Evolutionary conservation across 164 flowering plant genomes (phyloP).

Genomic region (Piper longum): DNA sequence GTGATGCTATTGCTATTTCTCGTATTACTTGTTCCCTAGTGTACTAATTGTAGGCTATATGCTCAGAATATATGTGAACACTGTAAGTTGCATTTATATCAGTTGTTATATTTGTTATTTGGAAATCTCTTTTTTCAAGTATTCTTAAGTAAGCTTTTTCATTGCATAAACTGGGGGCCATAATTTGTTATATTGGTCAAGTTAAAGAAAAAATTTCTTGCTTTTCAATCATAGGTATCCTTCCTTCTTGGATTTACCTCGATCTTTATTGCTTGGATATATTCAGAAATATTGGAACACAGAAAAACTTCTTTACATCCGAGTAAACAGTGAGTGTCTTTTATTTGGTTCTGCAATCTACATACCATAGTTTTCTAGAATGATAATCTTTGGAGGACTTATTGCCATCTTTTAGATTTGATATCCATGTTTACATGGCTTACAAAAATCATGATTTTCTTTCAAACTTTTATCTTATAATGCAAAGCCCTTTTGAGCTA

Average conservation of each 20-base stretch:
- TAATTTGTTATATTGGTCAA: constrained; percentile 11
- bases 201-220: not conserved
- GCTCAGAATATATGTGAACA: not conserved
- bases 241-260: constrained; percentile 79
- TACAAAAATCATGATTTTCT: constrained; percentile 14
- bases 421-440: not conserved
- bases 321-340: not conserved
- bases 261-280: constrained; percentile 71
- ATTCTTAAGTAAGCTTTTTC: not conserved
- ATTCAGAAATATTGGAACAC: constrained; percentile 67
- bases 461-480: constrained; percentile 4
- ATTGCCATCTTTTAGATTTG: constrained; percentile 1
- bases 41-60: not conserved
- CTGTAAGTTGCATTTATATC: not conserved
- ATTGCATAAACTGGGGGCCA: not conserved
- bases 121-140: not conserved
- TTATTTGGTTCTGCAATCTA: not conserved
- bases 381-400: not conserved
- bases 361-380: not conserved
- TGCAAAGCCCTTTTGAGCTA: not conserved
- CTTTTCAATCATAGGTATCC: constrained; percentile 42
- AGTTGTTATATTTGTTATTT: not conserved
- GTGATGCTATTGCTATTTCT: too few species aligned
- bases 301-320: constrained; percentile 26
- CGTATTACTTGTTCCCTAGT: too few species aligned